Conservation (phyloP, 352 stramenopile species). For the Pythium aquatile region DNA sequence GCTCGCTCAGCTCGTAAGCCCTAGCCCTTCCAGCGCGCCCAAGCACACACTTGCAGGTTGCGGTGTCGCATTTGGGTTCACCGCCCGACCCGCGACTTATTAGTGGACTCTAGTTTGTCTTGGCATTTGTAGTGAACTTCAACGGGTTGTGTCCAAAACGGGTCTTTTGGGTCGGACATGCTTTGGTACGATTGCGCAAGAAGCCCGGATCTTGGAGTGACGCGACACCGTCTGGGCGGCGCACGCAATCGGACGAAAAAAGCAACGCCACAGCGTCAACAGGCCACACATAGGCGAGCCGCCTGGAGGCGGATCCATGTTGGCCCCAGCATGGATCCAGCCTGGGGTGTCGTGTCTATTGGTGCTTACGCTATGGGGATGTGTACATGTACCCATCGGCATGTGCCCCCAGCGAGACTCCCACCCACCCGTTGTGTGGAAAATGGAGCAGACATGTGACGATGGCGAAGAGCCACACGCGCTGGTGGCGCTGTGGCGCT, state of each 20-base stretch:
- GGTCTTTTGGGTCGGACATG: background rate
- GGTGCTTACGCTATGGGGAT: background rate
- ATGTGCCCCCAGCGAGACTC: background rate
- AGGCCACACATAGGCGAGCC: slow-evolving; percentile 11
- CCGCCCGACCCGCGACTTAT: background rate
- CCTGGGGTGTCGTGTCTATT: slow-evolving; percentile 1
- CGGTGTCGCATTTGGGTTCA: slow-evolving; percentile 18
- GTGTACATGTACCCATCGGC: background rate
- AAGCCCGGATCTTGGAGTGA: slow-evolving; percentile 5
- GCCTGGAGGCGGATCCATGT: slow-evolving; percentile 6
- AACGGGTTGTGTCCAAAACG: slow-evolving; percentile 6
- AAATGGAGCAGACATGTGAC: background rate
- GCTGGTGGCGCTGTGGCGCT: background rate
- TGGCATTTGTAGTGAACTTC: slow-evolving; percentile 23
- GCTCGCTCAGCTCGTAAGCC: slow-evolving; percentile 4
- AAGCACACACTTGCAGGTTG: slow-evolving; percentile 13
- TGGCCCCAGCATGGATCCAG: background rate
- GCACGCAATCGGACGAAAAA: slow-evolving; percentile 22
- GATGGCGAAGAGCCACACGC: background rate
- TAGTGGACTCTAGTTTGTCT: slow-evolving; percentile 12
- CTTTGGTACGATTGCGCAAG: slow-evolving; percentile 23
- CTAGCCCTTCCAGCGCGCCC: slow-evolving; percentile 4
- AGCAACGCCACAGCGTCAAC: slow-evolving; percentile 11
- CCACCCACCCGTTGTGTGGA: background rate
- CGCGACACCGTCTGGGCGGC: slow-evolving; percentile 7